Base-by-base conservation (phyloP, 305 asterid species). In the Galium porrigens region DNA sequence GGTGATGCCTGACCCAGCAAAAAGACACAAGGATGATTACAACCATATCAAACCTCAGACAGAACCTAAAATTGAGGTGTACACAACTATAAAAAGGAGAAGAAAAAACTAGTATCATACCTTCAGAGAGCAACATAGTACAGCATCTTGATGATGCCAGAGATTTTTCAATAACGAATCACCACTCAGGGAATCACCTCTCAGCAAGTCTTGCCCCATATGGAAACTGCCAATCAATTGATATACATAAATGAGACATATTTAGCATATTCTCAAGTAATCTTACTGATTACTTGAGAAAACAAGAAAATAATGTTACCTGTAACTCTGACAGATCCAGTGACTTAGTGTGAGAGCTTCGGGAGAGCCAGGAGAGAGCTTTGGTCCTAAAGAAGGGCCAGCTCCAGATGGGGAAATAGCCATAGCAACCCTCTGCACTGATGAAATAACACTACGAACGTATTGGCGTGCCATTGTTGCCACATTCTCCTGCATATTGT, bases 251-350 rank as follows among this genome's bases (percentile, higher is more conserved):
- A 44, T 44, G 51, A 14, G 11, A 44, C 51, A 14, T 3, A 0
- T 44, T 44, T 0, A 46, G 46, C 55, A 1, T 22, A 22, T 3
- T 63, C 32, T 12, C n/a, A n/a, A n/a, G n/a, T n/a, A n/a, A n/a
- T 49, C 7, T 17, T 3, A 64, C 11, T 51, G 34, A 49, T 46
- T 12, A 63, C 25, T 15, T n/a, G 30, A 34, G 29, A 9, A n/a
- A 55, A 6, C 55, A 22, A 41, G 33, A 58, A 27, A 25, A 32
- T 10, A 1, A 5, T 20, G 37, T 44, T 72, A 85, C 97, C 88
- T 83, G 69, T 84, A 84, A 85, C 97, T 87, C 74, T 84, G 94
- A 78, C 90, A 87, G 72, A 90, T 87, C 97, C 97, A 90, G 59
- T 81, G 86, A 15, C 94, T 91, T 7, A 90, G 81, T 1, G 97